These are phyloP conservation scores for Colletotrichum eremochloae DNA, from an alignment of 2,329 filamentous ascomycete species.

Conservation along the genomic window DNA sequence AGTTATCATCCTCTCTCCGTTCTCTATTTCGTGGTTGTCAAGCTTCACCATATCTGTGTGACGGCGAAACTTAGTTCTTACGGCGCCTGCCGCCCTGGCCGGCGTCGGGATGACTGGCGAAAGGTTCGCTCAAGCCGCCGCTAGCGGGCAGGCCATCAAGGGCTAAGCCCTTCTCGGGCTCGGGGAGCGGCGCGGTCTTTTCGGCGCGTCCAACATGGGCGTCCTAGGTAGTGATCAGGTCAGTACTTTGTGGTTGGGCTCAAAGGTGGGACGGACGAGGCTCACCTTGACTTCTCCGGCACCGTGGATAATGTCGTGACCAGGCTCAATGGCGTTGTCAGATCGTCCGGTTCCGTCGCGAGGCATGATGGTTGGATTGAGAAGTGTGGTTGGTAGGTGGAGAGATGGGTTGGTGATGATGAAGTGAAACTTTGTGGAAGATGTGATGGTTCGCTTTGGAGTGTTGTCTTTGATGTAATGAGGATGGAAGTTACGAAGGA, in stretches of 20 bases:
- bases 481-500: background rate
- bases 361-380: constrained; percentile 57
- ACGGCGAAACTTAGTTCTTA: background rate
- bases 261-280: background rate
- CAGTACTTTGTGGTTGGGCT: background rate
- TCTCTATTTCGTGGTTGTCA: background rate
- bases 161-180: constrained; percentile 59
- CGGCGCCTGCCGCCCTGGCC: constrained; percentile 56
- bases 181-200: constrained; percentile 63
- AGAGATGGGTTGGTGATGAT: background rate
- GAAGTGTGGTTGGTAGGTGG: background rate
- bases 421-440: background rate
- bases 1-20: constrained; percentile 1
- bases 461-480: background rate
- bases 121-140: constrained; percentile 59
- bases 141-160: constrained; percentile 57
- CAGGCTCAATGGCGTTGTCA: constrained; percentile 60
- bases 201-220: constrained; percentile 59
- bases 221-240: background rate
- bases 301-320: constrained; percentile 61
- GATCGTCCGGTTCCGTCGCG: constrained; percentile 62
- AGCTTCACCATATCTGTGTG: background rate
- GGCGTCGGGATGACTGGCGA: constrained; percentile 54
- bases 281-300: constrained; percentile 55
- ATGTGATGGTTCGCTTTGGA: background rate